Base-by-base conservation (phyloP, 2,329 filamentous ascomycete species). In the Thelonectria olida region DNA sequence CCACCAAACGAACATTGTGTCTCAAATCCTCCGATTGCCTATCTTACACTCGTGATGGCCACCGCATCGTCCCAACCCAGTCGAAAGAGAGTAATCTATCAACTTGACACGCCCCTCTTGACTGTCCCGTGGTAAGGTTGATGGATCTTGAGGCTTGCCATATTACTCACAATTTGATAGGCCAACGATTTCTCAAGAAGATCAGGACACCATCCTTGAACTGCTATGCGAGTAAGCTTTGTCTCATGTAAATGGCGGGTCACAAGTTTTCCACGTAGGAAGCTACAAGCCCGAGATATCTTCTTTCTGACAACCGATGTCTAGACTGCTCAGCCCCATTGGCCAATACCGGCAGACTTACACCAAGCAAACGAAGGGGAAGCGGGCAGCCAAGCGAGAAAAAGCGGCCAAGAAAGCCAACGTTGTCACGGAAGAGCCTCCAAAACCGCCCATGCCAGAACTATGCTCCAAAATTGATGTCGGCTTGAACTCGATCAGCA, bases 51-150 rank as follows among this genome's bases (percentile, higher is more conserved):
- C 39, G 49, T 28, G 10, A 76, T 76, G 74, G 56, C 74, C 7
- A 63, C 64, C 20, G 45, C 65, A 42, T 54, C 61, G n/a, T 56
- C 68, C 36, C 67, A 69, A 44, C 54, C 67, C 2, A 59, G 54
- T 15, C 82, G 83, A 44, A 89, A 85, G 62, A 89, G 84, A 71
- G 80, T 86, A 8, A 78, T 89, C 17, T 88, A 89, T 71, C 88
- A 88, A 67, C 82, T 90, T 22, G 88, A 90, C 48, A 87, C 86
- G 3, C 89, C 89, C 0, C 92, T 86, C 72, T 87, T 88, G 2
- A 75, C 80, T 6, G 79, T 83, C 10, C 75, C 82, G 73, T 91
- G 89, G 90, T 91, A 75, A 41, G 78, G 31, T 34, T 34, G 31
- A 4, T 13, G 15, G 12, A 15, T 34, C 31, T 34, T 15, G 15